These are phyloP conservation scores for Sordariomycetes sp. DNA, from an alignment of 2,329 filamentous ascomycete species.

Conservation along the genomic window DNA sequence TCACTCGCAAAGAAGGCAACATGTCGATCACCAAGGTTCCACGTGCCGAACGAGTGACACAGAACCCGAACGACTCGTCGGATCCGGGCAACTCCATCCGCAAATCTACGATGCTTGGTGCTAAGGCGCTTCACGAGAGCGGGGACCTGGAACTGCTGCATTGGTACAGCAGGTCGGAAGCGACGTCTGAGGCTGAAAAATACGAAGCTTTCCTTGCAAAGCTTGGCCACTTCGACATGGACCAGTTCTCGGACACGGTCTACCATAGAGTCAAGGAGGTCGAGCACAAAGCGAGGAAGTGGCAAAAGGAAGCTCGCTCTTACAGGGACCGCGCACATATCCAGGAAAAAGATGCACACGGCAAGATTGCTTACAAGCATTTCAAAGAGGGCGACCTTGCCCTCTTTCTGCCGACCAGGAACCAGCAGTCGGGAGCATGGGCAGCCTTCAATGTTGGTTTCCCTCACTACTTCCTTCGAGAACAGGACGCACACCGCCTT, in stretches of 20 bases:
- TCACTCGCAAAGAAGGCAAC: slow-evolving; percentile 62
- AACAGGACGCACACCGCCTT: slow-evolving; percentile 81
- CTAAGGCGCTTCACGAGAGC: slow-evolving; percentile 48
- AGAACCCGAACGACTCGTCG: slow-evolving; percentile 49
- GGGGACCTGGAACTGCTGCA: slow-evolving; percentile 66
- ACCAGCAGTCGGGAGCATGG: slow-evolving; percentile 92
- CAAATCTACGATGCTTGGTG: slow-evolving; percentile 41
- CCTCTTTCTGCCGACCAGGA: slow-evolving; percentile 86
- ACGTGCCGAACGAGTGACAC: slow-evolving; percentile 43
- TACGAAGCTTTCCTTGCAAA: slow-evolving; percentile 68
- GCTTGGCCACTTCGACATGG: slow-evolving; percentile 71
- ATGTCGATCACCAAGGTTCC: slow-evolving; percentile 69
- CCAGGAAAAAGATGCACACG: slow-evolving; percentile 75
- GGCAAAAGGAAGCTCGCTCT: slow-evolving; percentile 76
- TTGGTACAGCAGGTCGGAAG: slow-evolving; percentile 67
- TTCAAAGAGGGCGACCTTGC: slow-evolving; percentile 97
- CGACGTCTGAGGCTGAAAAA: slow-evolving; percentile 58
- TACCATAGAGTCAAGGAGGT: slow-evolving; percentile 88
- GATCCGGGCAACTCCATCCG: slow-evolving; percentile 45
- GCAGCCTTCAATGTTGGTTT: slow-evolving; percentile 97
- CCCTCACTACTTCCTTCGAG: slow-evolving; percentile 91
- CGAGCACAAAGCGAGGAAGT: slow-evolving; percentile 86
- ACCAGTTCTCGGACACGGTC: slow-evolving; percentile 75
- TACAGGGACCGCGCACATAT: slow-evolving; percentile 82
- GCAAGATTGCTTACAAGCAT: slow-evolving; percentile 90